phyloP scores from a whole-genome alignment of 2,329 filamentous ascomycete species.

The Beauveria caledonica region DNA sequence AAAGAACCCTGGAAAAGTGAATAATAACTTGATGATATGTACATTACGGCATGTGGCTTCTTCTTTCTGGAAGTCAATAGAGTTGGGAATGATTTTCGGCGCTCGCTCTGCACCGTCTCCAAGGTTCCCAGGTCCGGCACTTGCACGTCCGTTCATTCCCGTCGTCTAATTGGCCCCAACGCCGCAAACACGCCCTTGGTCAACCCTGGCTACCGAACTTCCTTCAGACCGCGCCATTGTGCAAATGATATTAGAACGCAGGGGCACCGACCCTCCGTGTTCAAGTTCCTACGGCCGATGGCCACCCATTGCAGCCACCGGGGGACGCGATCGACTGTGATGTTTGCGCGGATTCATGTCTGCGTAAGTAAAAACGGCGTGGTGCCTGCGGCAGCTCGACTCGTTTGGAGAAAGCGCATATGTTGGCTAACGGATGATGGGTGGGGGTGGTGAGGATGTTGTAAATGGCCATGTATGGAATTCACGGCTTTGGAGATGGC shows the following conservation, averaged over 20 bases:
- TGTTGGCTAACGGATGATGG: conserved; percentile 20
- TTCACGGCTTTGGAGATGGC: conserved; percentile 16
- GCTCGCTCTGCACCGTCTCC: conserved; percentile 9
- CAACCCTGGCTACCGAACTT: conserved; percentile 12
- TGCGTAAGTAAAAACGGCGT: conserved; percentile 25
- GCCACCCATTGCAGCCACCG: conserved; percentile 15
- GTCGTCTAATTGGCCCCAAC: conserved; percentile 16
- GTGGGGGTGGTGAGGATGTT: conserved; percentile 21
- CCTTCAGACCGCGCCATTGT: conserved; percentile 21
- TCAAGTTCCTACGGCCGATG: conserved; percentile 39
- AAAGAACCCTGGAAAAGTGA: no score
- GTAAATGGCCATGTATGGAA: conserved; percentile 18
- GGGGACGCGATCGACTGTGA: conserved; percentile 20
- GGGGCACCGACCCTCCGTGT: conserved; percentile 38
- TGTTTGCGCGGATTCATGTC: conserved; percentile 26
- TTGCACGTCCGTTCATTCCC: conserved; percentile 19
- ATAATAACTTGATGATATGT: accelerated
- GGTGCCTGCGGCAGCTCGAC: conserved; percentile 21
- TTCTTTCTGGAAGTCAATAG: no score
- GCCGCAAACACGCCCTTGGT: conserved; percentile 15
- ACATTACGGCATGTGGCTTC: no score
- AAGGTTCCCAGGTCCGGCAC: conserved; percentile 13
- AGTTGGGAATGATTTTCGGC: not conserved
- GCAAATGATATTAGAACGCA: conserved; percentile 30
- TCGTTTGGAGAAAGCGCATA: conserved; percentile 22